A percentile compares a stretch with the other conserved stretches of the same genome.
phyloP scores from a whole-genome alignment of 1,139 yeast species.

The Geotrichum aggregatum region DNA sequence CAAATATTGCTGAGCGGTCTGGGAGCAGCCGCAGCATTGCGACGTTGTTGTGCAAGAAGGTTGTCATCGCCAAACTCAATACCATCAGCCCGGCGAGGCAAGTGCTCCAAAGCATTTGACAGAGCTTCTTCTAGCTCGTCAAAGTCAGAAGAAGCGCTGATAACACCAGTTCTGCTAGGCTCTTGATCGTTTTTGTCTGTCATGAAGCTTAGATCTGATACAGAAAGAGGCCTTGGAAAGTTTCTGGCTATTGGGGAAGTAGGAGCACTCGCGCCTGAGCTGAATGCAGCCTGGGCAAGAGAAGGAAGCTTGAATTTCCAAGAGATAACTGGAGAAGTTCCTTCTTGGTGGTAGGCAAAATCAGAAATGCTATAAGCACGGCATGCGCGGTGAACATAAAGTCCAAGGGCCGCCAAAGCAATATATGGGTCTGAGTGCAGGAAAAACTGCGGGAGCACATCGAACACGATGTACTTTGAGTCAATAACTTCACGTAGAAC shows the following conservation, averaged over 20 bases:
- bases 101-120: conserved; percentile 66
- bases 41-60: conserved; percentile 35
- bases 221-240: conserved; percentile 77
- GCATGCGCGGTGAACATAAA: conserved; percentile 92
- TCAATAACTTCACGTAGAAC: conserved; percentile 88
- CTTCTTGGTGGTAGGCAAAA: conserved; percentile 57
- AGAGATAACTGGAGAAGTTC: conserved; percentile 55
- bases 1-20: conserved; percentile 65
- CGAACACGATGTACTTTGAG: conserved; percentile 92
- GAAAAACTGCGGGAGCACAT: conserved; percentile 88
- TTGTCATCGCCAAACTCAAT: conserved; percentile 29
- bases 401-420: conserved; percentile 94
- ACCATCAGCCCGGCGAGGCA: conserved; percentile 46
- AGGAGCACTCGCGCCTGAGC: conserved; percentile 21
- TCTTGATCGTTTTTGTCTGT: conserved; percentile 58
- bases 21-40: conserved; percentile 33
- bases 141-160: conserved; percentile 75
- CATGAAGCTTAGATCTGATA: conserved; percentile 83
- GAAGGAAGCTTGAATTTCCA: conserved; percentile 50
- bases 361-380: conserved; percentile 89
- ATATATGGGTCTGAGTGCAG: conserved; percentile 81
- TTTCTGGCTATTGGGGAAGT: conserved; percentile 26
- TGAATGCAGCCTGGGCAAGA: conserved; percentile 54
- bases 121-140: conserved; percentile 88
- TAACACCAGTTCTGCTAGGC: conserved; percentile 78